Percentiles rank a stretch among this genome's conserved stretches.
Conservation (phyloP, 73 alveolate species). For the Loxodes magnus region DNA sequence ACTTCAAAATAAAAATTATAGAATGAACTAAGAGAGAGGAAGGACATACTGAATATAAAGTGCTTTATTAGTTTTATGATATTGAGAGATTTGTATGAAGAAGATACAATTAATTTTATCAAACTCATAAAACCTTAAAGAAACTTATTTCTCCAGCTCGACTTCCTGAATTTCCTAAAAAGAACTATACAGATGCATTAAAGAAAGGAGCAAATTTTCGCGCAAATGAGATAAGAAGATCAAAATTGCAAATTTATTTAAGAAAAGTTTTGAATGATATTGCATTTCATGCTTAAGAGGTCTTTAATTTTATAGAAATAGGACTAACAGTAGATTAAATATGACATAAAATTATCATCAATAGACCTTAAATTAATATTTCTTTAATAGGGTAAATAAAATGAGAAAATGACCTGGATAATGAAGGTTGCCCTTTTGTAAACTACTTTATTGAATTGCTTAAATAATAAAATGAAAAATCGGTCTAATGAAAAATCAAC, state of each 20-base stretch:
- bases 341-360: neutral
- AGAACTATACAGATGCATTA: constrained; percentile 6
- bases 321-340: neutral
- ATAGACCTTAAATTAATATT: neutral
- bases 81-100: neutral
- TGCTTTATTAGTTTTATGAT: no score
- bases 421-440: no score
- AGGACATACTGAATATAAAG: no score
- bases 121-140: neutral
- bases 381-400: neutral
- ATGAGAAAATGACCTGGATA: no score
- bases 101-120: constrained; percentile 1
- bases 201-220: neutral
- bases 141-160: constrained; percentile 5
- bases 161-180: constrained; percentile 3
- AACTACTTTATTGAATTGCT: no score
- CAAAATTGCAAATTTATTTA: neutral
- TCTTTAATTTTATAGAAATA: neutral
- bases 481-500: no score
- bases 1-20: no score
- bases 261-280: neutral
- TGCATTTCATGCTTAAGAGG: constrained; percentile 1
- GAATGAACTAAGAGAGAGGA: no score
- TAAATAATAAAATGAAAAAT: no score
- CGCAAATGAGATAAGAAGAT: neutral